phyloP scores from a whole-genome alignment of 352 stramenopile species.

The Phytopythium kandeliae region DNA sequence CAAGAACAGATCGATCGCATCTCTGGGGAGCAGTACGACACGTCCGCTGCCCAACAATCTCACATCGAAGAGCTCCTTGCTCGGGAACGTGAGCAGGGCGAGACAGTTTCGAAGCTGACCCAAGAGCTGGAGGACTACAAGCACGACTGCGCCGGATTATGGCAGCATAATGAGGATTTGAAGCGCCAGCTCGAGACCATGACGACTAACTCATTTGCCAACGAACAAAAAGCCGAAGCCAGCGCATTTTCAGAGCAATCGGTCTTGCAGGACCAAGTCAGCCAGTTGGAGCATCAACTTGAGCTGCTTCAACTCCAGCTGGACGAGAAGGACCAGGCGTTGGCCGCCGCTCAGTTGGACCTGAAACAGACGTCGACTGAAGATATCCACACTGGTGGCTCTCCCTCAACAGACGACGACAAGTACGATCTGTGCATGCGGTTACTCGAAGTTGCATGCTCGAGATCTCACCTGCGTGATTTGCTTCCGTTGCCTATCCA shows the following conservation, averaged over 20 bases:
- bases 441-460: too few relatives aligned
- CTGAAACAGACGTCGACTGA: slow-evolving; percentile 4
- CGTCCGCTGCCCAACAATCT: not conserved
- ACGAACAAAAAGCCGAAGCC: slow-evolving; percentile 48
- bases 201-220: slow-evolving; percentile 50
- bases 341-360: slow-evolving; percentile 31
- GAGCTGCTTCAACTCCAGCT: slow-evolving; percentile 59
- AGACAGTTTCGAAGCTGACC: slow-evolving; percentile 24
- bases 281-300: slow-evolving; percentile 54
- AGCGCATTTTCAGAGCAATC: slow-evolving; percentile 51
- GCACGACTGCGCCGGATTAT: slow-evolving; percentile 72
- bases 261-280: slow-evolving; percentile 40
- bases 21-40: not conserved
- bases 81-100: slow-evolving; percentile 26
- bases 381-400: not conserved
- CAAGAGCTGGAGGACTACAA: slow-evolving; percentile 74
- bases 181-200: slow-evolving; percentile 65
- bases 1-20: not conserved
- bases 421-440: slow-evolving; percentile 23
- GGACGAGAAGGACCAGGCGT: slow-evolving; percentile 46
- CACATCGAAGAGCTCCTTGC: slow-evolving; percentile 12
- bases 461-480: not conserved
- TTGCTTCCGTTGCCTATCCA: not conserved
- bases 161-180: slow-evolving; percentile 73
- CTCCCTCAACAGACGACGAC: slow-evolving; percentile 20